phyloP scores from a whole-genome alignment of 1,284 basidiomycete species.

The Naganishia cerealis region DNA sequence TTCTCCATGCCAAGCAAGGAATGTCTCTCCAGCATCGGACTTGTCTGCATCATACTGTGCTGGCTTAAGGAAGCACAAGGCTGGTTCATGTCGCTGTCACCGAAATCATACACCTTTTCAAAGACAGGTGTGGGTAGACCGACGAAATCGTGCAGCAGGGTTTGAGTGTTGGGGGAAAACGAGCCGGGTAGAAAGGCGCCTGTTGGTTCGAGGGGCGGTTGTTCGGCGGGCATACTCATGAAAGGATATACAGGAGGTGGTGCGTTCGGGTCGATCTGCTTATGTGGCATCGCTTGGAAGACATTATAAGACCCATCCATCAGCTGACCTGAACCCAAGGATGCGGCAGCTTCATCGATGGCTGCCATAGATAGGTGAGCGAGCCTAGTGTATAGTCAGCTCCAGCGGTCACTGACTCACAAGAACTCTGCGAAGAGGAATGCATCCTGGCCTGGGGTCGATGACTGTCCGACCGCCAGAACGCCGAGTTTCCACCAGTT shows the following conservation, averaged over 20 bases:
- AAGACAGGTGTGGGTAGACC: conserved; percentile 18
- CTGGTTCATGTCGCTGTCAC: not conserved
- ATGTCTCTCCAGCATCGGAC: not conserved
- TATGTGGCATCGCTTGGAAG: not conserved
- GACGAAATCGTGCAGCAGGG: conserved; percentile 19
- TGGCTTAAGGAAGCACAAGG: not conserved
- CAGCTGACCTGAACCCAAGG: no score
- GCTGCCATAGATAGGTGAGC: not conserved
- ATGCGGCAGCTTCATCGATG: not conserved
- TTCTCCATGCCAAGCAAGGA: not conserved
- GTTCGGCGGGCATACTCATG: not conserved
- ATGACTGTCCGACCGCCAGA: not conserved
- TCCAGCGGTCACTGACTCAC: not conserved
- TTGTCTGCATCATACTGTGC: not conserved
- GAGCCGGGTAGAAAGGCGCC: not conserved
- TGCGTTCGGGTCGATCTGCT: not conserved
- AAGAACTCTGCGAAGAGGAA: not conserved
- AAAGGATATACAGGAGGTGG: not conserved
- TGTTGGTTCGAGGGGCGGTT: not conserved
- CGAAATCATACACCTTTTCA: conserved; percentile 15
- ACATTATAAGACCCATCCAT: no score
- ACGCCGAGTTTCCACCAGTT: not conserved
- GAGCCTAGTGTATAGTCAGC: not conserved
- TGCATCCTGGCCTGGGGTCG: not conserved
- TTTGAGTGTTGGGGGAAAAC: conserved; percentile 15